Percentiles rank a stretch among this genome's conserved stretches.
These are phyloP conservation scores for Aurifilum marmelostoma DNA, from an alignment of 2,329 filamentous ascomycete genomes.

Conservation along the genomic window DNA sequence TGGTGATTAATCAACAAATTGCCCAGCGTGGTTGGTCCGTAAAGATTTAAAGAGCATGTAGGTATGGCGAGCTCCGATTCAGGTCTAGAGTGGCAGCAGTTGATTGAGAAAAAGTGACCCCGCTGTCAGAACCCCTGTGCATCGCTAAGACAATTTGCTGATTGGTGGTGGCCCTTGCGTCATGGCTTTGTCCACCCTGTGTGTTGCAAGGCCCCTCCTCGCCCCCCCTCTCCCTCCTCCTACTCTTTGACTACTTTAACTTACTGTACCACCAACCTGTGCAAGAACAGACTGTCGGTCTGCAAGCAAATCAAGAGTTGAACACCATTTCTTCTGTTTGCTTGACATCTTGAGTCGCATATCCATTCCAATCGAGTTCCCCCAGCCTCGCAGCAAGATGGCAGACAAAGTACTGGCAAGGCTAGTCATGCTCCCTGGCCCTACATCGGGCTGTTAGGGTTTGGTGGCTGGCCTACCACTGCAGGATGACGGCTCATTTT, in stretches of 20 bases:
- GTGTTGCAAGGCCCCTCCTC: no score
- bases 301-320: background rate
- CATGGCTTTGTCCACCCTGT: constrained; percentile 18
- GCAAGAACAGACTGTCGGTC: background rate
- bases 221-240: no score
- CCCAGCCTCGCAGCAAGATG: background rate
- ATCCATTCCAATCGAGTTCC: background rate
- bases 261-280: background rate
- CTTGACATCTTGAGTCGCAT: background rate
- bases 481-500: background rate
- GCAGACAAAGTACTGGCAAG: background rate
- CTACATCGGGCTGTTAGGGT: background rate
- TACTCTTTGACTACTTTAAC: background rate
- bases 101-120: constrained; percentile 24
- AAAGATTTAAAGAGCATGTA: background rate
- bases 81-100: constrained; percentile 20
- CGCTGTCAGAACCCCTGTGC: constrained; percentile 23
- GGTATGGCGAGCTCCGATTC: constrained; percentile 17
- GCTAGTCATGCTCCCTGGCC: background rate
- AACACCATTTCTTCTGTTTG: background rate
- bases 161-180: constrained; percentile 34
- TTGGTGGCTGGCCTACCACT: background rate
- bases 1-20: constrained; percentile 3
- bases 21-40: background rate
- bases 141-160: constrained; percentile 29